A percentile compares a stretch with the other conserved stretches of the same genome.
phyloP scores from a whole-genome alignment of 1,139 yeast genomes.

The Suhomyces wounanorum region DNA sequence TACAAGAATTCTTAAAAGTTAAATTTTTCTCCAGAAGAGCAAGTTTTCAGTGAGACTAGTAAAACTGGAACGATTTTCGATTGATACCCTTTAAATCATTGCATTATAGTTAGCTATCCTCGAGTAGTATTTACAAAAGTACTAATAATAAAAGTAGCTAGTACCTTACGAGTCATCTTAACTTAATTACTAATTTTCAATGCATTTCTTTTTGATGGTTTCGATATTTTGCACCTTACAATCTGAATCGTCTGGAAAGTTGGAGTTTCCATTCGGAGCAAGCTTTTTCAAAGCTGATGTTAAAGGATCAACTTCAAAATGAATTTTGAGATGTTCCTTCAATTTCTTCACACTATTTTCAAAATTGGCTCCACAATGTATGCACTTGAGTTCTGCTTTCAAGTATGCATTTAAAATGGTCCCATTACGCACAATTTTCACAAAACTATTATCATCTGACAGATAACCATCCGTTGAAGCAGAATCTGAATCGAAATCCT shows the following conservation, averaged over 20 bases:
- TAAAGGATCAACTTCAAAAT: constrained; percentile 27
- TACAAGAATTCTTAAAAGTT: no score
- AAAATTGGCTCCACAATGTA: constrained; percentile 49
- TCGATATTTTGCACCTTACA: no score
- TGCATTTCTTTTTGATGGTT: no score
- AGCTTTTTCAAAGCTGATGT: background rate
- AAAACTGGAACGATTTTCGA: no score
- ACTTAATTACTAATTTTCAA: no score
- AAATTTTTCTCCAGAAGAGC: background rate
- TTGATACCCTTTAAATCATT: no score
- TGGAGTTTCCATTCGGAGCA: background rate
- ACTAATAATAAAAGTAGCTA: no score
- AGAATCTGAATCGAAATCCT: constrained; percentile 26
- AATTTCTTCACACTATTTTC: constrained; percentile 48
- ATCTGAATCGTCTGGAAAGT: background rate
- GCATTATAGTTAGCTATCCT: no score
- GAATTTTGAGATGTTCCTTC: constrained; percentile 51
- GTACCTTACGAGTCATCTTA: no score
- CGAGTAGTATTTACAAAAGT: no score
- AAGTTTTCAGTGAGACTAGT: background rate
- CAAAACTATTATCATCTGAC: constrained; percentile 9
- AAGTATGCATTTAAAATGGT: constrained; percentile 27
- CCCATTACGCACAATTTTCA: constrained; percentile 14
- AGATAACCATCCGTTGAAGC: constrained; percentile 16
- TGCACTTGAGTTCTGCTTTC: constrained; percentile 49